Evolutionary conservation across 2,329 filamentous ascomycete genomes (phyloP), one percentile per base, ranked within the genome.

Genomic region (Pseudogymnoascus sp.): DNA sequence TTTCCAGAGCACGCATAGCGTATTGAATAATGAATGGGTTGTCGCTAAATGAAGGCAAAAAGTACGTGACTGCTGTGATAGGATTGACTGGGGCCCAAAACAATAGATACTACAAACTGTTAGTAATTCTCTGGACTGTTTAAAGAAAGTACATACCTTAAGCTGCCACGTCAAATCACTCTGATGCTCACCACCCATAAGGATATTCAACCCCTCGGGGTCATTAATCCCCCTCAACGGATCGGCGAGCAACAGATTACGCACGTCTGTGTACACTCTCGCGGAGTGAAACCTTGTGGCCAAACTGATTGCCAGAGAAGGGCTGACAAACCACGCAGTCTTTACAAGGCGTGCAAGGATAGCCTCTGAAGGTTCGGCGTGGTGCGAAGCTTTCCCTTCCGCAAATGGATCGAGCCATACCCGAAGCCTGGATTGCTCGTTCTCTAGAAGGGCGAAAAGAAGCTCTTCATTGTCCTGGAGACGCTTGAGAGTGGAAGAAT

Each of bases 1-100:
- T 92, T 72, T 99, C 94, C 58, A 99, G 76, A 2, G 94, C 91
- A 69, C 92, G 86, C 87, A 99, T 96, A 1, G 94, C 94, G 74
- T 97, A 99, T 74, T 99, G 95, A 39, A 97, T 85, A 61, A 99
- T 82, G 75, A 92, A 95, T 0, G 95, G 90, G 71, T 99, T 89
- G 70, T 96, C 93, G 41, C 87, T 86, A 74, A 95, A 99, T 0
- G 88, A 86, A 0, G 95, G 95, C 68, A 96, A 74, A 78, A 99
- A 97, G 75, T 95, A 92, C 0, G 92, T 96, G 5, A 95, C 88
- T 0, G 95, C 92, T 8, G 92, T 94, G 65, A 96, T 89, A 0
- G 94, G 94, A 71, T 96, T 96, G 33, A 96, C 87, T 0, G 94
- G 86, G 22, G 89, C 84, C 94, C 94, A 99, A 77, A 90, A 97